Evolutionary conservation across 345 rosid species (phyloP).

Genomic region (Leavenworthia alabamica): DNA sequence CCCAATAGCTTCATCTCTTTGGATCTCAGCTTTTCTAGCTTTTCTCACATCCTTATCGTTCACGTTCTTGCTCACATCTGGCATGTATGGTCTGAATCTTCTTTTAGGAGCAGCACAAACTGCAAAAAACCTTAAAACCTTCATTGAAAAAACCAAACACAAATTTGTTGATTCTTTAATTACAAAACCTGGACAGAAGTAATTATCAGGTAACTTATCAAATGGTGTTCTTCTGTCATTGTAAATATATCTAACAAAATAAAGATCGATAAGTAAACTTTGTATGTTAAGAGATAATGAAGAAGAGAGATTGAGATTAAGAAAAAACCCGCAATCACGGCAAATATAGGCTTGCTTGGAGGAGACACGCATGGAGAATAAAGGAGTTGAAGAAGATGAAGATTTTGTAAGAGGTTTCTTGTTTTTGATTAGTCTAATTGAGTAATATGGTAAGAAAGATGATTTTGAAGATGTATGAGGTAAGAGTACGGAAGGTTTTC

Average conservation of each 20-base stretch:
- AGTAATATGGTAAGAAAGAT: slow-evolving; percentile 45
- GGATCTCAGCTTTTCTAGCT: slow-evolving; percentile 65
- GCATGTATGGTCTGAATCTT: slow-evolving; percentile 61
- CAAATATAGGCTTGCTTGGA: slow-evolving; percentile 85
- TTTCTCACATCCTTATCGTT: slow-evolving; percentile 56
- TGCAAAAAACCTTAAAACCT: slow-evolving; percentile 28
- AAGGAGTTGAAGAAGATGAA: slow-evolving; percentile 41
- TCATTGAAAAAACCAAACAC: slow-evolving; percentile 1
- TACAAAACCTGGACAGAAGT: slow-evolving; percentile 68
- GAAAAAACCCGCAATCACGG: slow-evolving; percentile 92
- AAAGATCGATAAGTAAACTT: neutral
- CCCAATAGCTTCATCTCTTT: slow-evolving; percentile 77
- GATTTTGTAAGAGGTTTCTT: slow-evolving; percentile 7
- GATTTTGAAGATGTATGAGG: slow-evolving; percentile 38
- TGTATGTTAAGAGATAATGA: neutral
- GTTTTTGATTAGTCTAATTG: slow-evolving; percentile 29
- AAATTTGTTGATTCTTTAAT: too few species aligned
- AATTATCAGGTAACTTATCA: slow-evolving; percentile 67
- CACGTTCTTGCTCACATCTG: slow-evolving; percentile 55
- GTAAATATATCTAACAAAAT: slow-evolving; percentile 66
- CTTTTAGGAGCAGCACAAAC: slow-evolving; percentile 97
- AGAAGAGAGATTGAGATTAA: neutral
- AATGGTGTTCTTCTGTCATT: slow-evolving; percentile 84
- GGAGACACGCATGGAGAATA: slow-evolving; percentile 70
- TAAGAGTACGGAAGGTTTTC: slow-evolving; percentile 25